Evolutionary conservation across 305 asterid species (phyloP).

Genomic region (Solanum hybrid): DNA sequence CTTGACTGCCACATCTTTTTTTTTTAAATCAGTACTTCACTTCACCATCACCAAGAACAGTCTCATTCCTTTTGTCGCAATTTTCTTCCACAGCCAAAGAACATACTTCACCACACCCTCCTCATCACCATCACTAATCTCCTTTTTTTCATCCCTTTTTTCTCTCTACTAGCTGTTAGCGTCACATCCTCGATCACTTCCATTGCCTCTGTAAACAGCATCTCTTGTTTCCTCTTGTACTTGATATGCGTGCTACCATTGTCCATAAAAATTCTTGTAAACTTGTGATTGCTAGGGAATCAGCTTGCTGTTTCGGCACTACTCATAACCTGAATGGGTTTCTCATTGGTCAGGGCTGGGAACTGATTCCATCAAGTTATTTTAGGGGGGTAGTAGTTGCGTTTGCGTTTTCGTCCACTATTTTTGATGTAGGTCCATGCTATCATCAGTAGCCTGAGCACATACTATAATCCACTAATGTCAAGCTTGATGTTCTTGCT

Average conservation of each 20-base stretch:
- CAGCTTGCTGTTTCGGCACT: not conserved
- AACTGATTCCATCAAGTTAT: not conserved
- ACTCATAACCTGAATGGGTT: not conserved
- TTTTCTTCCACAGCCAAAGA: not conserved
- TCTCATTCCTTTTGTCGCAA: not conserved
- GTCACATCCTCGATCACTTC: not conserved
- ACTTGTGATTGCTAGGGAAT: not conserved
- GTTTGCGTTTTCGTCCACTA: not conserved
- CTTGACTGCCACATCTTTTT: not conserved
- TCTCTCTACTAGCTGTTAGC: not conserved
- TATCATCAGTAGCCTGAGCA: not conserved
- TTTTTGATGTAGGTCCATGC: not conserved
- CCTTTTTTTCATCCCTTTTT: not conserved
- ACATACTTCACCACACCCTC: not conserved
- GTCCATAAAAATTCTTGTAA: not conserved
- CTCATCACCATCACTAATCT: not conserved
- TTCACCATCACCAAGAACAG: not conserved
- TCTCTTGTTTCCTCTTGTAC: not conserved
- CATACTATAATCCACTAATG: not conserved
- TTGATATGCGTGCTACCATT: not conserved
- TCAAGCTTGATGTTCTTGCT: not conserved
- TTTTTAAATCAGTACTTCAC: not conserved
- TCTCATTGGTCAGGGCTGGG: not conserved
- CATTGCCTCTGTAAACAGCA: not conserved
- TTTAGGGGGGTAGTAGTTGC: too few relatives aligned